phyloP scores from a whole-genome alignment of 345 rosid species.

The Kernera saxatilis region DNA sequence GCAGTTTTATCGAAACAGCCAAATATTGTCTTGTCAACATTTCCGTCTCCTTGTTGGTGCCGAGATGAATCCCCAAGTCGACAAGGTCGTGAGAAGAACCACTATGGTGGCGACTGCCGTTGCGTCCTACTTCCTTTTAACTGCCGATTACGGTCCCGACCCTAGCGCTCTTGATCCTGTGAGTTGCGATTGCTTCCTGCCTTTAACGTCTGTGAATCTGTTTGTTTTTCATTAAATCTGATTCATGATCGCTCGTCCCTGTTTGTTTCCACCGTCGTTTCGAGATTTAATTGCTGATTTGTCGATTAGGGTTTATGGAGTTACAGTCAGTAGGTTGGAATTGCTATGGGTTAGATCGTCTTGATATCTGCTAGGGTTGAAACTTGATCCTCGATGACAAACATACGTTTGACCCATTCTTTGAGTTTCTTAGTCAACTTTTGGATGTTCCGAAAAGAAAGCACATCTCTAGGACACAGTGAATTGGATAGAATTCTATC shows the following conservation, averaged over 20 bases:
- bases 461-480: background rate
- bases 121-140: constrained; percentile 76
- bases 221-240: background rate
- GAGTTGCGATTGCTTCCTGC: constrained; percentile 19
- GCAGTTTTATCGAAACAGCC: background rate
- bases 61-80: constrained; percentile 53
- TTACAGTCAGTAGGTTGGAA: background rate
- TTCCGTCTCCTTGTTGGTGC: background rate
- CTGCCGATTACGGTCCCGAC: constrained; percentile 89
- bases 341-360: background rate
- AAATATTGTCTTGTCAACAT: too few species aligned
- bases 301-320: background rate
- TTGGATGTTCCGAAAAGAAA: background rate
- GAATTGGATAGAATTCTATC: background rate
- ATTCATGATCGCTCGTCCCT: background rate
- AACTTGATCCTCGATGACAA: background rate
- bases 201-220: background rate
- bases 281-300: background rate
- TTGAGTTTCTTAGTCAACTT: background rate
- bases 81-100: constrained; percentile 75
- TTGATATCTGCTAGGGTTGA: background rate
- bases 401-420: background rate
- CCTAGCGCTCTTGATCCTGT: constrained; percentile 86
- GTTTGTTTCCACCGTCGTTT: background rate
- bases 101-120: constrained; percentile 77